Base-by-base conservation (phyloP, 495 filamentous ascomycete species). In the Articulospora tetracladia region DNA sequence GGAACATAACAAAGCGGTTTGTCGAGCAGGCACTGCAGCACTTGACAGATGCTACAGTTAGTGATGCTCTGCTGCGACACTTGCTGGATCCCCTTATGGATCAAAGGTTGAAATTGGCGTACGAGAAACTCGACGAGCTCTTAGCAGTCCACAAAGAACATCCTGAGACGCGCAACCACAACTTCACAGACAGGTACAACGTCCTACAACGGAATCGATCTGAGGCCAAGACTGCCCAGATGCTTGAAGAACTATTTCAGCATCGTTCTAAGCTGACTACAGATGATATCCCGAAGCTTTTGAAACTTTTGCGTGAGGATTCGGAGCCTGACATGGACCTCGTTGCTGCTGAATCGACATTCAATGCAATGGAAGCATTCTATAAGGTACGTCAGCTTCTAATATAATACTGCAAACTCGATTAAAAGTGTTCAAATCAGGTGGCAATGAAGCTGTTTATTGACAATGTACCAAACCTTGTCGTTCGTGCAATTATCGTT, bases 61-160 rank as follows among this genome's bases (percentile, higher is more conserved):
- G 44, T 36, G 66, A 68, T 11, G 57, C 60, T 0, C 66, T 77
- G n/a, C 57, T 73, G 10, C 58, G 46, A 0, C 48, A 62, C 24
- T 66, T 60, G 27, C 62, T 77, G 22, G 68, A 75, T 30, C 75
- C 74, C 1, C 72, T 69, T 46, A 73, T 79, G 48, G 69, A 74
- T 0, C 4, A 67, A n/a, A 73, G 67, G 24, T 58, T 63, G 17
- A 44, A 53, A 3, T 25, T 57, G 0, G 70, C 77, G 3, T 57
- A 69, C 17, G 3, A 8, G 0, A 75, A 76, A 52, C 51, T 77
- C 7, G 53, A 72, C 10, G 76, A 79, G 44, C 69, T 79, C 22
- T 61, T 77, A 10, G 63, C 48, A 1, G 70, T 70, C 23, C 73
- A 72, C 57, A 68, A 66, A 24, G 61, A 70, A 15, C 41, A 65